Conservation (phyloP, 768 basidiomycete species). For the Cyclocybe aegerita region DNA sequence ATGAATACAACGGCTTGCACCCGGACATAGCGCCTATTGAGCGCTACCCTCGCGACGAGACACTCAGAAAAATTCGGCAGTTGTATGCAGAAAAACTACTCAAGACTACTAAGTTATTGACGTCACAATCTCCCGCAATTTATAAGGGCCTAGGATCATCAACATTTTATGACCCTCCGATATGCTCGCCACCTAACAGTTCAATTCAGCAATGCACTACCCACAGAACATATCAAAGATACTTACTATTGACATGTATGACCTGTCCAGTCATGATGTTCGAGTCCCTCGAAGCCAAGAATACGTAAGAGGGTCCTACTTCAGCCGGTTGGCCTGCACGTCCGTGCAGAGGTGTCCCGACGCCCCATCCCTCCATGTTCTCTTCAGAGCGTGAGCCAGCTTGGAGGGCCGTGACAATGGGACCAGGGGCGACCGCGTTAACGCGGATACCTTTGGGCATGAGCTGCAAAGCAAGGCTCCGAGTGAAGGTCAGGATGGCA, state of each 20-base stretch:
- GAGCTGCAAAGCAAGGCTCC: constrained; percentile 51
- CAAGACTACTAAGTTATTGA: neutral
- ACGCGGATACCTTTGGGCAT: constrained; percentile 58
- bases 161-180: constrained; percentile 19
- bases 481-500: constrained; percentile 56
- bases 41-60: neutral
- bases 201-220: neutral
- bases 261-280: constrained; percentile 39
- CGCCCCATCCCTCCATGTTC: constrained; percentile 54
- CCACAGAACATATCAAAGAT: neutral
- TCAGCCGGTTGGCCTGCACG: constrained; percentile 53
- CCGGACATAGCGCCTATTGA: neutral
- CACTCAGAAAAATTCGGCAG: neutral
- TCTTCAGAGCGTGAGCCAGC: constrained; percentile 52
- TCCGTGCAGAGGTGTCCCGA: constrained; percentile 49
- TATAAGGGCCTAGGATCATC: neutral
- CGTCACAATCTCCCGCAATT: neutral
- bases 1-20: neutral
- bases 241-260: constrained; percentile 35
- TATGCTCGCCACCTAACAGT: constrained; percentile 18
- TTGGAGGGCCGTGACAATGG: constrained; percentile 59
- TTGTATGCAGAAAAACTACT: neutral
- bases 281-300: constrained; percentile 45
- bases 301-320: constrained; percentile 51
- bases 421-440: constrained; percentile 53